A percentile compares a stretch with the other conserved stretches of the same genome.
These are phyloP conservation scores for Persicaria maculosa DNA, from an alignment of 148 eudicot genomes.

Conservation along the genomic window DNA sequence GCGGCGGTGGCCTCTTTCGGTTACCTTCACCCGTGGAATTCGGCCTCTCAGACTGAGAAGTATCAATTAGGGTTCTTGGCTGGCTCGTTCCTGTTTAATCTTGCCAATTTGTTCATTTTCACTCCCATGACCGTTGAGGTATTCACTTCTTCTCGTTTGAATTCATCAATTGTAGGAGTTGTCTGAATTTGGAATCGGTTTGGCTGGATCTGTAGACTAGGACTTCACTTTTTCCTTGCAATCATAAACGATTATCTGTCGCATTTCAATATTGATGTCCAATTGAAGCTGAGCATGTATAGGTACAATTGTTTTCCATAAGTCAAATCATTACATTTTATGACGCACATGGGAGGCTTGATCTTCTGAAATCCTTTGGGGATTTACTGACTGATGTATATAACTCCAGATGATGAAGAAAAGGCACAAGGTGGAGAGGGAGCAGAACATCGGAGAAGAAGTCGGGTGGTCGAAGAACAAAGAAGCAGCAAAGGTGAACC, in stretches of 20 bases:
- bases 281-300: not conserved
- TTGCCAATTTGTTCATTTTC: conserved; percentile 74
- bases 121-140: conserved; percentile 96
- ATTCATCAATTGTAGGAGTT: not conserved
- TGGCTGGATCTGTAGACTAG: not conserved
- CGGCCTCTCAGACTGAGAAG: conserved; percentile 57
- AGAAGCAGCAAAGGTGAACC: conserved; percentile 76
- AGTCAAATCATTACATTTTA: not conserved
- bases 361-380: not conserved
- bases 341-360: not conserved
- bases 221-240: not conserved
- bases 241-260: not conserved
- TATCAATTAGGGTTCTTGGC: conserved; percentile 75
- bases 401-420: conserved; percentile 81
- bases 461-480: conserved; percentile 90
- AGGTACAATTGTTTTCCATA: not conserved
- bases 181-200: not conserved
- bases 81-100: conserved; percentile 61
- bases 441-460: conserved; percentile 87
- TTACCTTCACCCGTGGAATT: conserved; percentile 88
- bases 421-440: conserved; percentile 96
- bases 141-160: not conserved
- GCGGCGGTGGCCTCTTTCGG: conserved; percentile 66
- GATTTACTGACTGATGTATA: conserved; percentile 9
- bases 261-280: not conserved